Evolutionary conservation across 306 rosid species (phyloP).

Genomic region (Lagenaria siceraria): DNA sequence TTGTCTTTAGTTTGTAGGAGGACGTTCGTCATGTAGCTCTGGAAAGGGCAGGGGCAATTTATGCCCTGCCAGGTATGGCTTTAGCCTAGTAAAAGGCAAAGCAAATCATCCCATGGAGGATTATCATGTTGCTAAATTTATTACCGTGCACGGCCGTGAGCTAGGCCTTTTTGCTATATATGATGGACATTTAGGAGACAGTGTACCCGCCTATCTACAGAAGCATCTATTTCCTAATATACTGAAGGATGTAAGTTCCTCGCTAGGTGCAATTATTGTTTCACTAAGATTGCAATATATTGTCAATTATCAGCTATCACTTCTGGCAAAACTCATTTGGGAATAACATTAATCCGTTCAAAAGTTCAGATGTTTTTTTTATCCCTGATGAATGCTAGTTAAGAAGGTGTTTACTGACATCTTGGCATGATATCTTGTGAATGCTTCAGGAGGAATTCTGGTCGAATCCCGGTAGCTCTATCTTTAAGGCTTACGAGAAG

Average conservation of each 20-base stretch:
- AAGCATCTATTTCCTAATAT: slow-evolving; percentile 68
- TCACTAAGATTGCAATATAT: neutral
- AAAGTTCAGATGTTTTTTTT: neutral
- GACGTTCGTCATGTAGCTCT: slow-evolving; percentile 55
- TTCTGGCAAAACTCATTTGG: neutral
- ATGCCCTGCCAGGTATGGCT: slow-evolving; percentile 63
- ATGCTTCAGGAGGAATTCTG: slow-evolving; percentile 45
- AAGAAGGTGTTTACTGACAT: neutral
- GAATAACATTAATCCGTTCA: neutral
- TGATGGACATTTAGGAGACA: slow-evolving; percentile 83
- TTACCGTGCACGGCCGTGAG: slow-evolving; percentile 32
- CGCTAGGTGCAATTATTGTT: neutral
- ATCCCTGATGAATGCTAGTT: neutral
- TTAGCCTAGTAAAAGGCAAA: slow-evolving; percentile 74
- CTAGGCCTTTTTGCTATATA: slow-evolving; percentile 81
- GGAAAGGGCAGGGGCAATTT: slow-evolving; percentile 71
- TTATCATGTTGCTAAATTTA: slow-evolving; percentile 65
- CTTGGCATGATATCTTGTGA: slow-evolving; percentile 5
- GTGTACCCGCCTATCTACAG: slow-evolving; percentile 69
- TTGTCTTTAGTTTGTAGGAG: slow-evolving; percentile 47
- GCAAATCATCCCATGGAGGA: slow-evolving; percentile 93
- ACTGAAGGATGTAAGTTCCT: slow-evolving; percentile 60
- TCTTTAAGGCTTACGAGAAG: slow-evolving; percentile 45
- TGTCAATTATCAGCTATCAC: too few species aligned
- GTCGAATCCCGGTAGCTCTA: slow-evolving; percentile 46